Evolutionary conservation across 306 rosid species (phyloP).

Genomic region (Quercus wislizeni): DNA sequence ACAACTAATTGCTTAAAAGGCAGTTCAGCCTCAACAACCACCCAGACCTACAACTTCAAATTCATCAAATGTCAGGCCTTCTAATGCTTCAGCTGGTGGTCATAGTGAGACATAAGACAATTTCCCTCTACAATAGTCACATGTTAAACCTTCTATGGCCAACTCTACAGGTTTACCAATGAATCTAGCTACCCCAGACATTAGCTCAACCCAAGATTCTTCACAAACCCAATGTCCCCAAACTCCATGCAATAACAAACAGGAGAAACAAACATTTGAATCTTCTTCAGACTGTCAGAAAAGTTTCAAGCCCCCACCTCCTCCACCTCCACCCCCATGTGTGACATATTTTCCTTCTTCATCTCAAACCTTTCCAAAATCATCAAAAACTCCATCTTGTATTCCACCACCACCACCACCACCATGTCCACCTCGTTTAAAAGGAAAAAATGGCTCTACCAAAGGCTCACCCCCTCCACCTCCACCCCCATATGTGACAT

Average conservation of each 20-base stretch:
- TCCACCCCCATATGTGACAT: slow-evolving; percentile 35
- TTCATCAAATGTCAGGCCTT: slow-evolving; percentile 54
- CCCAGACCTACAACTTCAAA: too few relatives aligned
- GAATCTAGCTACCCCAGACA: slow-evolving; percentile 17
- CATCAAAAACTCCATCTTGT: slow-evolving; percentile 34
- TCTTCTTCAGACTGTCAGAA: slow-evolving; percentile 23
- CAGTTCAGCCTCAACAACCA: too few relatives aligned
- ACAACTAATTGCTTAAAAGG: too few relatives aligned
- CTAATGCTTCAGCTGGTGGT: slow-evolving; percentile 63
- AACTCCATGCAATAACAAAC: slow-evolving; percentile 26
- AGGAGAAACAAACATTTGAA: slow-evolving; percentile 24
- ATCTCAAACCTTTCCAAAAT: slow-evolving; percentile 24
- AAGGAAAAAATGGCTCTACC: slow-evolving; percentile 15
- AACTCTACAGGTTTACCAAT: slow-evolving; percentile 11
- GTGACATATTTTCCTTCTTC: slow-evolving; percentile 40
- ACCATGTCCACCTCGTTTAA: slow-evolving; percentile 74
- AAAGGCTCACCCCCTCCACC: slow-evolving; percentile 53
- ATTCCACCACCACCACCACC: slow-evolving; percentile 57
- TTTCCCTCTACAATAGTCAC: slow-evolving; percentile 36
- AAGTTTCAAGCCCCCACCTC: slow-evolving; percentile 20
- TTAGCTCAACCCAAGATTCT: slow-evolving; percentile 15
- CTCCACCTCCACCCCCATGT: slow-evolving; percentile 33
- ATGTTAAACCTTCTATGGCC: slow-evolving; percentile 1
- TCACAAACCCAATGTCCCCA: slow-evolving; percentile 17
- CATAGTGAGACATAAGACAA: slow-evolving; percentile 35